phyloP scores from a whole-genome alignment of 108 stramenopile genomes.

The Cyclotella cryptica region DNA sequence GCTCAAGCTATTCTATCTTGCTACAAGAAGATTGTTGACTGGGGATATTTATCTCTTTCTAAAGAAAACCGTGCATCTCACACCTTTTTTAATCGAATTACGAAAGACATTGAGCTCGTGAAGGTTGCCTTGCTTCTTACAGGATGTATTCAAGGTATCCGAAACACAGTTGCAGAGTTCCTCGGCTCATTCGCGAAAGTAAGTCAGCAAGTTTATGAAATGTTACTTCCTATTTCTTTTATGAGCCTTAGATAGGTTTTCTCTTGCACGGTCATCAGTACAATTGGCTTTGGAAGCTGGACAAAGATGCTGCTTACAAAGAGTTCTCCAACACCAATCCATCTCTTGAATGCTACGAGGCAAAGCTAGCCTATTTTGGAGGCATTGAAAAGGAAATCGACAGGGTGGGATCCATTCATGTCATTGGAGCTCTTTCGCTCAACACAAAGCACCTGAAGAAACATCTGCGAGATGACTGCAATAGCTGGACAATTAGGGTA shows the following conservation, averaged over 20 bases:
- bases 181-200: conserved; percentile 63
- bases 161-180: conserved; percentile 89
- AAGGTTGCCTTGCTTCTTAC: conserved; percentile 90
- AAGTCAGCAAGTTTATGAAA: background rate
- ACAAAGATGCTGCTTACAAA: conserved; percentile 86
- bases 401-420: conserved; percentile 75
- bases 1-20: conserved; percentile 88
- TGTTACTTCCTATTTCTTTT: too few relatives aligned
- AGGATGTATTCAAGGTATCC: conserved; percentile 88
- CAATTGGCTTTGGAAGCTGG: conserved; percentile 90
- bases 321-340: conserved; percentile 75
- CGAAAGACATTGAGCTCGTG: conserved; percentile 91
- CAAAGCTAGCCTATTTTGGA: conserved; percentile 68
- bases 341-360: conserved; percentile 80
- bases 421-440: conserved; percentile 90
- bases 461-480: conserved; percentile 76
- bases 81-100: conserved; percentile 90
- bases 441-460: conserved; percentile 80
- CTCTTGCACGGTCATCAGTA: too few relatives aligned
- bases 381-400: conserved; percentile 73
- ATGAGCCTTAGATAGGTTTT: too few relatives aligned
- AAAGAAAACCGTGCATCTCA: conserved; percentile 44
- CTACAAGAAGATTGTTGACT: conserved; percentile 84
- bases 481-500: conserved; percentile 77
- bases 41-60: conserved; percentile 51